Base-by-base conservation (phyloP, 2,329 filamentous ascomycete species). In the Fusarium sp. region DNA sequence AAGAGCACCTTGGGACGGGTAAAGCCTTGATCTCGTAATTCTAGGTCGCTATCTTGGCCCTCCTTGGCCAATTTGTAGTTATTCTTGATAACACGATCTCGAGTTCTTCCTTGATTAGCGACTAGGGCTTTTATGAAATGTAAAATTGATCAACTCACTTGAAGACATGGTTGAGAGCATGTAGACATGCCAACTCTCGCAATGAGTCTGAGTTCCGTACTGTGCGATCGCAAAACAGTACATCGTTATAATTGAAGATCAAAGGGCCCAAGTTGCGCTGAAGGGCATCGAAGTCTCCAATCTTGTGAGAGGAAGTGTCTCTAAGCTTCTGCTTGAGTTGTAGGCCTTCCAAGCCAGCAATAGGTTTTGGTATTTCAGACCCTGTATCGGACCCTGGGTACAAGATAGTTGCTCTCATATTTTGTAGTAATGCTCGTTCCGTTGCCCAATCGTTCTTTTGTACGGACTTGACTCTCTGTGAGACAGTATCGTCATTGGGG, bases 1-100 rank as follows among this genome's bases (percentile, higher is more conserved):
- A 98, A 94, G 25, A 99, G 88, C 11, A 98, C 92, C 80, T 98
- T 98, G 12, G 96, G 96, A 9, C 96, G 88, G 1, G 96, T 98
- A 82, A 98, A 99, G 1, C 96, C 96, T 82, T 99, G 96, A 75
- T 99, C 96, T 72, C 95, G 90, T 23, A 95, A 86, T 74, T 97
- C 94, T 9, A 93, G 84, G 42, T 93, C 91, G 21, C 88, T 84
- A 42, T 87, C 87, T 15, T 88, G 88, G 8, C 89, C 87, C 60
- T 92, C 90, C 75, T 91, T 91, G 15, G 92, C 86, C 16, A 97
- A 83, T 72, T 91, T 94, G 60, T 93, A 90, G 79, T 95, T 98
- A 83, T 98, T 97, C 82, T 97, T 98, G 69, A 98, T 89, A 1
- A 98, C 93, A 35, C 91, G 90, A 79, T 98, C 96, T 73, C 96